Evolutionary conservation across 1,284 basidiomycete genomes (phyloP), one percentile per base, ranked within the genome.

Genomic region (Malassezia dermatis): DNA sequence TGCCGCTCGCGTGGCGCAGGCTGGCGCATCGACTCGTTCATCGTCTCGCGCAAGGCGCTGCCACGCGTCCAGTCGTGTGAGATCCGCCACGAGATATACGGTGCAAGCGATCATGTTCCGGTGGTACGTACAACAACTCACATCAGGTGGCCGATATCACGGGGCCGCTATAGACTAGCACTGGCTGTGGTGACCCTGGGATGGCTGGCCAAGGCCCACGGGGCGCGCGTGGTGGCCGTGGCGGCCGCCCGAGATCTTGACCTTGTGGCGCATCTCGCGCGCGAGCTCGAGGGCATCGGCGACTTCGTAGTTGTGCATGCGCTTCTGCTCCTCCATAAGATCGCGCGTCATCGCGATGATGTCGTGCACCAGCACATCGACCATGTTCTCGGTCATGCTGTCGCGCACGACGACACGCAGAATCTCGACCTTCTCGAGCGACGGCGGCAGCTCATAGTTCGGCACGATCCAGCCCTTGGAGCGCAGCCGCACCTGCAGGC

Each of bases 401-500:
- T 71, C 69, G 6, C 70, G 57, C 32, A 71, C 66, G 32, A 74
- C 71, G 23, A 74, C 68, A 28, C 71, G 65, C 8, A 74, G 57
- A 31, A 74, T 68, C 34, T 74, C 65, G 17, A 67, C 58, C 8
- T 65, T 26, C 47, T 65, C 60, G 27, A 67, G 53, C 35, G 58
- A 57, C 26, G 65, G 65, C 17, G 59, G 51, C 27, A 74, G 65
- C 48, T 63, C 60, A 58, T 74, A 74, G 61, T 72, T 69, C 45
- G 67, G 63, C 12, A 73, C 69, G 48, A 73, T 82, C 84, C 87
- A 89, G 59, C 86, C 85, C 72, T 83, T 86, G 13, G 80, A 78
- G 45, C 88, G 79, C 24, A 90, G 77, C 2, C 88, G 78, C 0
- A 81, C 84, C 70, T 95, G 91, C 39, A 95, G 83, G 88, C 89